Evolutionary conservation across 2,329 filamentous ascomycete genomes (phyloP), one percentile per base, ranked within the genome.

Genomic region (Penicillium janthinellum): DNA sequence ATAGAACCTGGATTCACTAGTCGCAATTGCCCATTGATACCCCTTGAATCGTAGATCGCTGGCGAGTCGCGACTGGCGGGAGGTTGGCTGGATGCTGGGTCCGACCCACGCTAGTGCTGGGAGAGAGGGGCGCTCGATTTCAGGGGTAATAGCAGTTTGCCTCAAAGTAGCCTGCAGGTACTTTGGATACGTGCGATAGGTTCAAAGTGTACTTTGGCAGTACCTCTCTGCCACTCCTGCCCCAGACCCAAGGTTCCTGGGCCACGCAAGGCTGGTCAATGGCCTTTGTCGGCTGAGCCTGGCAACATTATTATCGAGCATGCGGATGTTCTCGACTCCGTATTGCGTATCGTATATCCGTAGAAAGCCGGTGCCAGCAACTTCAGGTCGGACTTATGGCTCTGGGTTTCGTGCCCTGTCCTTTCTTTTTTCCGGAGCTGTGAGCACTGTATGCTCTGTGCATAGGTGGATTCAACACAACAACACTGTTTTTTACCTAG

Each of bases 41-140:
- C 61, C 63, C 63, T 65, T 65, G 63, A 65, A 61, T 65, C 58
- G 61, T 62, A 57, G 54, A 64, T 60, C 60, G 22, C 41, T 31
- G 28, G 28, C 28, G 28, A 31, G 17, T 17, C 17, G 17, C 17
- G 17, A 20, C 20, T 20, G 20, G 20, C 20, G 20, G 2, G 45
- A 48, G 42, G 56, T 47, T 56, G 49, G 56, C 59, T 59, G 44
- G 61, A 47, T 28, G 22, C 17, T 31, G 44, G 44, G 42, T 45
- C 56, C 56, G 39, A 48, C 49, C 51, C 38, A 37, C 53, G 48
- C 54, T 37, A 42, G 57, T 59, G 42, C 35, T 56, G 38, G 58
- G 22, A 25, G 41, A n/a, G 39, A 41, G 41, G 49, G 49, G 48
- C 55, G 51, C 57, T 58, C 51, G 54, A 48, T 45, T 57, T 61